Evolutionary conservation across 2,329 filamentous ascomycete species (phyloP).

Genomic region (Aspergillus oerlinghausenensis): DNA sequence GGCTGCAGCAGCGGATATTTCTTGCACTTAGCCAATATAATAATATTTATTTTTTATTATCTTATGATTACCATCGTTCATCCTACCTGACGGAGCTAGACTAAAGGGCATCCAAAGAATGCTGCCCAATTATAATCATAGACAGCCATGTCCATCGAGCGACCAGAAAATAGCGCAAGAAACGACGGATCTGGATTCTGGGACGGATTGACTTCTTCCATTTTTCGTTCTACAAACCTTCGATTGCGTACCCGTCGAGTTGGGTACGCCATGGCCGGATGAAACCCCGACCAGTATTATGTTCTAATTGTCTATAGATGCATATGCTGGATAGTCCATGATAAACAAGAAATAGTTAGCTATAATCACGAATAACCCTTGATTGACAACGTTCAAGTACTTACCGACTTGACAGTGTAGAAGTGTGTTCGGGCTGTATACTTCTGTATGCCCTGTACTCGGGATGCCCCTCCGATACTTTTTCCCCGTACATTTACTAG

Average conservation of each 20-base stretch:
- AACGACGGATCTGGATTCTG: constrained; percentile 9
- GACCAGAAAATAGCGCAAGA: neutral
- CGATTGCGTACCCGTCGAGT: constrained; percentile 16
- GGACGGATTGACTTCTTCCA: constrained; percentile 22
- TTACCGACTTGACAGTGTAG: too few relatives aligned
- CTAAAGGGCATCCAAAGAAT: neutral
- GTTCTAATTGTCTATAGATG: neutral
- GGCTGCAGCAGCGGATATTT: neutral
- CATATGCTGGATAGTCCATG: neutral
- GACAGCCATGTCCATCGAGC: neutral
- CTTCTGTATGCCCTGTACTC: too few relatives aligned
- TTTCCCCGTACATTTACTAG: neutral
- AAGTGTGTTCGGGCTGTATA: too few relatives aligned
- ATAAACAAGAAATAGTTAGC: neutral
- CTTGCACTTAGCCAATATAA: neutral
- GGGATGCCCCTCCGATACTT: neutral
- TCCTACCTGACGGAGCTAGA: neutral
- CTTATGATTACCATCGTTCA: too few relatives aligned
- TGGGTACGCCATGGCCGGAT: constrained; percentile 7
- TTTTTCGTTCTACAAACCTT: constrained; percentile 20
- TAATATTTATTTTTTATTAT: too few relatives aligned
- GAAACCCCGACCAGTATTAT: too few relatives aligned
- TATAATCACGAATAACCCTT: neutral
- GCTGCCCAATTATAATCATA: neutral
- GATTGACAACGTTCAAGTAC: neutral